Evolutionary conservation across 2,329 filamentous ascomycete species (phyloP).

Genomic region (Coniella vitis): DNA sequence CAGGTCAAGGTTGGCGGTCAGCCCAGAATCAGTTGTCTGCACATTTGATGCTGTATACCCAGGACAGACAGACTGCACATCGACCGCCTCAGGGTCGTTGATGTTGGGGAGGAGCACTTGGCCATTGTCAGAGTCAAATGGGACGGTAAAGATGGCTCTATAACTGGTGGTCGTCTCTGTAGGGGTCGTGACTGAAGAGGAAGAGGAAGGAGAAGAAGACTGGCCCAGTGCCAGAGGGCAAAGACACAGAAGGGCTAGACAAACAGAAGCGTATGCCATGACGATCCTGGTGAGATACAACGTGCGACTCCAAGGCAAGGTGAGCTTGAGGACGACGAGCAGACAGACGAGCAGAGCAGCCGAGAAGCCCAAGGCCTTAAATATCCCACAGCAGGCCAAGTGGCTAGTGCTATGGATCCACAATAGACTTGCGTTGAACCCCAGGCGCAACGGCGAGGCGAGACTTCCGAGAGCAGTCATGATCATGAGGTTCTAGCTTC

Average conservation of each 20-base stretch:
- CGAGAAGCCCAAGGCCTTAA: background rate
- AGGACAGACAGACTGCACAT: conserved; percentile 39
- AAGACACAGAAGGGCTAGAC: conserved; percentile 3
- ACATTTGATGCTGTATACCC: conserved; percentile 62
- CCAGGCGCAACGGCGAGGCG: background rate
- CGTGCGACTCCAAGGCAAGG: background rate
- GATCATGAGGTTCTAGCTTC: background rate
- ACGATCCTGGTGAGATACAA: conserved; percentile 1
- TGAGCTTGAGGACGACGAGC: background rate
- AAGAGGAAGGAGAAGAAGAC: background rate
- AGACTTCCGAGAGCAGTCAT: background rate
- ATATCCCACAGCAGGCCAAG: background rate
- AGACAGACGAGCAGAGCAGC: background rate
- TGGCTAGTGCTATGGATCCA: too few species aligned
- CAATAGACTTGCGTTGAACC: background rate
- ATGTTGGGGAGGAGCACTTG: conserved; percentile 12
- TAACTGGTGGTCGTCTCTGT: conserved; percentile 10
- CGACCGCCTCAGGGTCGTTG: conserved; percentile 12
- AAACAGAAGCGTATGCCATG: conserved; percentile 9
- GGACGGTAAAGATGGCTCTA: conserved; percentile 13
- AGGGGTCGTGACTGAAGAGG: background rate
- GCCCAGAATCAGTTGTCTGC: conserved; percentile 39
- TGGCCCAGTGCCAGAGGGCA: conserved; percentile 2
- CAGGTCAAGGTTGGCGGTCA: conserved; percentile 63
- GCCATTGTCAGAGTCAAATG: conserved; percentile 10